These are phyloP conservation scores for Cardamine resedifolia DNA, from an alignment of 345 rosid genomes.

Conservation along the genomic window DNA sequence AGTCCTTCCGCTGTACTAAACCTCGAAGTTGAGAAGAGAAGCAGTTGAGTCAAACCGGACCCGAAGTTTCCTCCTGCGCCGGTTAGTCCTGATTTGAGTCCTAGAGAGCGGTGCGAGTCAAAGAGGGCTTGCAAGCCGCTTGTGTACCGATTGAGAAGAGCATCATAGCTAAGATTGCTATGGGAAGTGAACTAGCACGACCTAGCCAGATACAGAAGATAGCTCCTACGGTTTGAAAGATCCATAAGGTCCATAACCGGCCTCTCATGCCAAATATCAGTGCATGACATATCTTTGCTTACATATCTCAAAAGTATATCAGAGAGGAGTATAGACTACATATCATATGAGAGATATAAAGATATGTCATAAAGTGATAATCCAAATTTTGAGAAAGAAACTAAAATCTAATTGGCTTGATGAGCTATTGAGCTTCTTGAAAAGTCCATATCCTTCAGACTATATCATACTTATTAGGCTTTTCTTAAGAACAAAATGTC, in stretches of 20 bases:
- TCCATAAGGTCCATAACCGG: slow-evolving; percentile 73
- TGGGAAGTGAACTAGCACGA: slow-evolving; percentile 60
- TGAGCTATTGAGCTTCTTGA: background rate
- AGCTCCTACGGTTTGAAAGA: slow-evolving; percentile 70
- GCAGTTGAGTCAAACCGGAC: slow-evolving; percentile 68
- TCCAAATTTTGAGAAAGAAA: background rate
- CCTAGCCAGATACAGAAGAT: slow-evolving; percentile 80
- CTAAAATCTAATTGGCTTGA: background rate
- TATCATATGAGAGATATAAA: background rate
- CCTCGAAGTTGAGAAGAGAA: slow-evolving; percentile 58
- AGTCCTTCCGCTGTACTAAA: slow-evolving; percentile 63
- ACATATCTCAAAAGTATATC: too few species aligned
- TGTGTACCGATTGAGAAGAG: slow-evolving; percentile 75
- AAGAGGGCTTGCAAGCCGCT: slow-evolving; percentile 86
- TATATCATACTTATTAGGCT: background rate
- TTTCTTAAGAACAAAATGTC: background rate
- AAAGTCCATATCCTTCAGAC: background rate
- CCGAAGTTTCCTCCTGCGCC: slow-evolving; percentile 86
- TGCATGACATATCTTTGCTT: too few species aligned
- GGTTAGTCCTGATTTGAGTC: slow-evolving; percentile 69
- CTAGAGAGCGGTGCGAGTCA: slow-evolving; percentile 70
- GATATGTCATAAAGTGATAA: background rate
- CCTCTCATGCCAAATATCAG: slow-evolving; percentile 95
- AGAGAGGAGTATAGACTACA: background rate
- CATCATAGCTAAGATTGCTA: slow-evolving; percentile 67